Conservation (phyloP, 805 yeast genomes). For the Wickerhamiella azymoides region DNA sequence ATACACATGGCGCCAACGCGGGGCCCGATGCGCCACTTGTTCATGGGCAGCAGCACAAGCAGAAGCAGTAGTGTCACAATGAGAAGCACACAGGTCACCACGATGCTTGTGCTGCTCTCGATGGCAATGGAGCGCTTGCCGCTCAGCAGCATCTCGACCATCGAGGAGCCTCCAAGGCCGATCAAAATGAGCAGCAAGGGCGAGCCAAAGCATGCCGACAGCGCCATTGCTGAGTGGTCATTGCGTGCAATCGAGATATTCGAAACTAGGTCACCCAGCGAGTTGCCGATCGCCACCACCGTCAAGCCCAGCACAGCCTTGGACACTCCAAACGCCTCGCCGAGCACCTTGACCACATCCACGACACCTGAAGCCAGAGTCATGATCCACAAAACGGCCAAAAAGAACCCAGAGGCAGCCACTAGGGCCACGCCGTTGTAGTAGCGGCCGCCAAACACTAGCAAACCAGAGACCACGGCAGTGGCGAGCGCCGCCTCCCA, state of each 20-base stretch:
- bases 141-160: slow-evolving; percentile 29
- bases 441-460: neutral
- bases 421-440: neutral
- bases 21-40: slow-evolving; percentile 31
- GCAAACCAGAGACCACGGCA: neutral
- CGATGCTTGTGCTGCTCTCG: slow-evolving; percentile 25
- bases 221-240: slow-evolving; percentile 79
- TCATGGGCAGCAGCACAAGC: slow-evolving; percentile 29
- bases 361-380: slow-evolving; percentile 59
- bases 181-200: slow-evolving; percentile 67
- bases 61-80: slow-evolving; percentile 29
- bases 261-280: slow-evolving; percentile 78
- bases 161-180: slow-evolving; percentile 68
- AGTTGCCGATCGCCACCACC: slow-evolving; percentile 82
- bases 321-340: slow-evolving; percentile 45
- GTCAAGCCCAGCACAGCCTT: slow-evolving; percentile 80
- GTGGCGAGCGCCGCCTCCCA: neutral
- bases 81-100: slow-evolving; percentile 32
- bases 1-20: slow-evolving; percentile 30
- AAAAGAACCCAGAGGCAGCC: slow-evolving; percentile 41
- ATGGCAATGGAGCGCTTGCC: slow-evolving; percentile 24
- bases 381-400: slow-evolving; percentile 57
- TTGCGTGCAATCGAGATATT: slow-evolving; percentile 64
- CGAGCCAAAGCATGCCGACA: slow-evolving; percentile 93
- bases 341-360: slow-evolving; percentile 44